These are phyloP conservation scores for Beta macrorhiza DNA, from an alignment of 179 eudicot genomes.

Conservation along the genomic window DNA sequence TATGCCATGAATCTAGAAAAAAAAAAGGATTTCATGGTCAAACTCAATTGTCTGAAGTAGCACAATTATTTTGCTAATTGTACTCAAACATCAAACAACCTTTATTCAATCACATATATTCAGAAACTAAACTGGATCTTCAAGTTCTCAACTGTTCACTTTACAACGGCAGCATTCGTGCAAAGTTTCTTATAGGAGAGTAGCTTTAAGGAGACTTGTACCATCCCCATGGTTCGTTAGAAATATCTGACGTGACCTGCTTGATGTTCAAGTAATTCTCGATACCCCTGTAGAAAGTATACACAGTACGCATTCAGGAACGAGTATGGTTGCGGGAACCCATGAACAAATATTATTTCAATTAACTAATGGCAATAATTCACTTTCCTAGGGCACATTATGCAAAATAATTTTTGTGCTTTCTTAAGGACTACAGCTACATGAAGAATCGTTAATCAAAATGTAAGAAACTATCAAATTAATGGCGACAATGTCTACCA, in stretches of 20 bases:
- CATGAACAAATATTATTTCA: not conserved
- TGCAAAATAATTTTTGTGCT: not conserved
- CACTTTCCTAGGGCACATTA: not conserved
- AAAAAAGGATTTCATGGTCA: not conserved
- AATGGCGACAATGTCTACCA: too few species aligned
- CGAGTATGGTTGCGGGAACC: not conserved
- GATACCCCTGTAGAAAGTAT: conserved; percentile 67
- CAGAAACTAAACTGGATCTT: not conserved
- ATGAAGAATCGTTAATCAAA: not conserved
- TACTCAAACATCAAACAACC: not conserved
- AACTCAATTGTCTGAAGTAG: not conserved
- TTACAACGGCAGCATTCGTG: not conserved
- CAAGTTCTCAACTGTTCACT: not conserved
- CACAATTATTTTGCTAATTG: not conserved
- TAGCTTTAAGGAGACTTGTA: conserved; percentile 76
- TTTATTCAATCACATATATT: conserved; percentile 1
- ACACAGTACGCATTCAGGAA: not conserved
- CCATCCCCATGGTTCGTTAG: conserved; percentile 96
- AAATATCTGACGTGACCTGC: conserved; percentile 81
- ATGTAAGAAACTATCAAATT: not conserved
- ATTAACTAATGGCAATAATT: not conserved
- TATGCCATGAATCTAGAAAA: too few species aligned
- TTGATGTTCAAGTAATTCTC: conserved; percentile 85
- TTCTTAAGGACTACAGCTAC: not conserved
- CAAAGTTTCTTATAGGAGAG: conserved; percentile 22